Percentiles rank a stretch among this genome's conserved stretches.
Conservation (phyloP, 495 filamentous ascomycete genomes). For the Tuber brumale region DNA sequence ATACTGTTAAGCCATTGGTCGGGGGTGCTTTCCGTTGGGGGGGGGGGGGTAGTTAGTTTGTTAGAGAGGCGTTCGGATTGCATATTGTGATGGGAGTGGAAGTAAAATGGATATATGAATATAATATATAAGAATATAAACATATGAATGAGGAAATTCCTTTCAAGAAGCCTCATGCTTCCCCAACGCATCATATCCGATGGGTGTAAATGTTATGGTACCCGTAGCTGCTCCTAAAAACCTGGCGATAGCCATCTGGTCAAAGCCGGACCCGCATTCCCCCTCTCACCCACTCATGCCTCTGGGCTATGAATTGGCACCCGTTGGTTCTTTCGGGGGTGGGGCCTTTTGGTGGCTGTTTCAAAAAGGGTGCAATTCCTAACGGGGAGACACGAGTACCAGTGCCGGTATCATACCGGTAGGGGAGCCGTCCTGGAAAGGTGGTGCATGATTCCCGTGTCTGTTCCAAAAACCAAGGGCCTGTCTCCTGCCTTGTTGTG, state of each 20-base stretch:
- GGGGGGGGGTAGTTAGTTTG: background rate
- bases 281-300: background rate
- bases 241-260: background rate
- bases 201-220: background rate
- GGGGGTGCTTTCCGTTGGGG: background rate
- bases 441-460: background rate
- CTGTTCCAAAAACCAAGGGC: background rate
- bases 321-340: background rate
- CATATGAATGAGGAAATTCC: background rate
- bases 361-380: background rate
- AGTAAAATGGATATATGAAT: background rate
- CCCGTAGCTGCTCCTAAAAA: background rate
- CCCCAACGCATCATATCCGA: background rate
- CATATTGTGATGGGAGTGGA: background rate
- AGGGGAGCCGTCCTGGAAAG: background rate
- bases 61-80: background rate
- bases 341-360: background rate
- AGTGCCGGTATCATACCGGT: background rate
- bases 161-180: background rate
- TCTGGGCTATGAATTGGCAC: background rate
- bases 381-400: background rate
- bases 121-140: background rate
- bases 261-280: background rate
- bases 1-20: background rate
- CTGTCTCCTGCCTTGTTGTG: background rate